A percentile compares a stretch with the other conserved stretches of the same genome.
Conservation (phyloP, 2,329 filamentous ascomycete species). For the Tolypocladium amazonense region DNA sequence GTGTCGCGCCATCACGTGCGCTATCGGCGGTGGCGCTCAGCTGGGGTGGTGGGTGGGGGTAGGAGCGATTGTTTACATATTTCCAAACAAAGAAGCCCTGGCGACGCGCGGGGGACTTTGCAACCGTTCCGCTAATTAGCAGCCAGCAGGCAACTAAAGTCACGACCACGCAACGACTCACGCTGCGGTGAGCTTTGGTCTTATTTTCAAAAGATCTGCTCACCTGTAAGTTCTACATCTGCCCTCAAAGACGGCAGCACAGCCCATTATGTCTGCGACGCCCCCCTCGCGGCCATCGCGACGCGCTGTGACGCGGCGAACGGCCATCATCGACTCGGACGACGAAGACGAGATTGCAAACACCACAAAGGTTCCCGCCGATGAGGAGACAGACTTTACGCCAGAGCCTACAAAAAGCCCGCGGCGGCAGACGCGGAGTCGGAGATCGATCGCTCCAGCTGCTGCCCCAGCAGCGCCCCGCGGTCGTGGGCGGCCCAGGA, state of each 20-base stretch:
- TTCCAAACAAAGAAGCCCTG: constrained; percentile 3
- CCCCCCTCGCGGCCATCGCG: constrained; percentile 25
- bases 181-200: neutral
- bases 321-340: constrained; percentile 68
- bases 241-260: neutral
- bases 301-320: constrained; percentile 49
- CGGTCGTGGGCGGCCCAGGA: constrained; percentile 29
- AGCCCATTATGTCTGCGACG: constrained; percentile 17
- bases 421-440: constrained; percentile 36
- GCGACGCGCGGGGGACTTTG: constrained; percentile 1
- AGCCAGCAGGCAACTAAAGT: neutral
- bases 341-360: constrained; percentile 58
- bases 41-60: neutral
- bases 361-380: constrained; percentile 40
- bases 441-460: constrained; percentile 28
- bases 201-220: neutral
- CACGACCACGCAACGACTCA: neutral
- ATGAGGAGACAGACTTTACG: constrained; percentile 68
- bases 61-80: constrained; percentile 29
- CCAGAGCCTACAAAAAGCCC: constrained; percentile 54
- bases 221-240: too few relatives aligned
- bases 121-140: neutral
- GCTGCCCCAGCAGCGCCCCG: constrained; percentile 34
- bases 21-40: neutral
- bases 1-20: constrained; percentile 12